These are phyloP conservation scores for Hypoxylon fuscum DNA, from an alignment of 495 filamentous ascomycete genomes.

Conservation along the genomic window DNA sequence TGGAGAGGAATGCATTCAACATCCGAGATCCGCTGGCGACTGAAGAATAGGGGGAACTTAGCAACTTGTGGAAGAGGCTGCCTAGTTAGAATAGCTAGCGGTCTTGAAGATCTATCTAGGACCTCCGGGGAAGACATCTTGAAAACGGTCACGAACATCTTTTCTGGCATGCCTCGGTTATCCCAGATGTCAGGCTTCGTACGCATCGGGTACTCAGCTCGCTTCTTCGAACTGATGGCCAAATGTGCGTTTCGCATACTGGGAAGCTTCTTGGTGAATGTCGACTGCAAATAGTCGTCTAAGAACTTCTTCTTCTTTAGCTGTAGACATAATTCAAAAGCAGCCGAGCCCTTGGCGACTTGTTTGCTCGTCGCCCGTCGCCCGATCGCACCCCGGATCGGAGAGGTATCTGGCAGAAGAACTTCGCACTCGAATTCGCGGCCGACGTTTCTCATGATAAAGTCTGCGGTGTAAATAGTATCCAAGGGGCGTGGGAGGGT, in stretches of 20 bases:
- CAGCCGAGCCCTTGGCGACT: conserved; percentile 87
- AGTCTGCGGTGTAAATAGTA: conserved; percentile 63
- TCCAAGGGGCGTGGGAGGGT: conserved; percentile 69
- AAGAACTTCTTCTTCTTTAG: conserved; percentile 73
- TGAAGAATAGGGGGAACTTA: conserved; percentile 74
- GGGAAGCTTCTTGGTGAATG: conserved; percentile 76
- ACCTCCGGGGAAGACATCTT: conserved; percentile 65
- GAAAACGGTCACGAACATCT: conserved; percentile 73
- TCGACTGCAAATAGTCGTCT: conserved; percentile 76
- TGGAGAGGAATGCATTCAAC: conserved; percentile 57
- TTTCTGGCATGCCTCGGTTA: conserved; percentile 56
- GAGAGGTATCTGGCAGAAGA: conserved; percentile 79
- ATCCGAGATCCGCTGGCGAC: conserved; percentile 64
- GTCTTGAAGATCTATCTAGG: conserved; percentile 67
- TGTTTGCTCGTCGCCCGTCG: conserved; percentile 68
- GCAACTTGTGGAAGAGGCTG: conserved; percentile 70
- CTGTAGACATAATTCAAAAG: conserved; percentile 82
- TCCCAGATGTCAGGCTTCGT: conserved; percentile 83
- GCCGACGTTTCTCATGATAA: conserved; percentile 65
- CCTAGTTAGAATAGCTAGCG: conserved; percentile 78
- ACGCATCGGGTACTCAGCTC: conserved; percentile 76
- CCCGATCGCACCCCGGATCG: conserved; percentile 73
- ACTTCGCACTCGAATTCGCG: conserved; percentile 81
- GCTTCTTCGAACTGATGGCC: conserved; percentile 80
- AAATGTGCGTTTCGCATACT: conserved; percentile 91